A percentile compares a stretch with the other conserved stretches of the same genome.
Conservation (phyloP, 2,329 filamentous ascomycete species). For the Conoideocrella luteorostrata region DNA sequence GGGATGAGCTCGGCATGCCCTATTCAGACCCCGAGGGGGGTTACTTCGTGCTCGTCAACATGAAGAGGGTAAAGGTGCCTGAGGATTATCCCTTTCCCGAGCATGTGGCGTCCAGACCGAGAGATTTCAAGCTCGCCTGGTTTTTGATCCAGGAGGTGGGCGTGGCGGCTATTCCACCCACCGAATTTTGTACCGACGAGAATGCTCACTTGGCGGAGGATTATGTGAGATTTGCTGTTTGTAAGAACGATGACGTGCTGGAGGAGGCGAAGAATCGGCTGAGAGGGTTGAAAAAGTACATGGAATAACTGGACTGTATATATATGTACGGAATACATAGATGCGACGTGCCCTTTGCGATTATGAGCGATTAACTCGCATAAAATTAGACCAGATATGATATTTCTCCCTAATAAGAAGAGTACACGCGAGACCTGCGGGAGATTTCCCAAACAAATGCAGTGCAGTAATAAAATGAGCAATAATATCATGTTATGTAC, state of each 20-base stretch:
- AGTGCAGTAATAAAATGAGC: neutral
- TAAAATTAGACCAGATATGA: neutral
- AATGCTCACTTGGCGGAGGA: conserved; percentile 86
- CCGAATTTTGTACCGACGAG: conserved; percentile 86
- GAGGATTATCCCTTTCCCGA: conserved; percentile 80
- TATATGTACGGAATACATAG: too few relatives aligned
- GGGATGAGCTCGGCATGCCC: conserved; percentile 66
- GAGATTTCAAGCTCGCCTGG: conserved; percentile 94
- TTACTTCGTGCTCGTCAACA: conserved; percentile 95
- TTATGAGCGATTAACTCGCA: too few relatives aligned
- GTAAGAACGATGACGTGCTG: conserved; percentile 84
- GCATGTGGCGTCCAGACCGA: conserved; percentile 76
- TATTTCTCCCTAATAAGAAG: too few relatives aligned
- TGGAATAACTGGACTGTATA: conserved; percentile 32
- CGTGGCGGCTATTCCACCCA: conserved; percentile 91
- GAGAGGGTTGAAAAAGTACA: conserved; percentile 66
- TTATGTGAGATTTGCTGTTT: conserved; percentile 91
- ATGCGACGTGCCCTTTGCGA: too few relatives aligned
- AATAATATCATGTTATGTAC: too few relatives aligned
- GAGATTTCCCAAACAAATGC: too few relatives aligned
- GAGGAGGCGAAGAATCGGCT: conserved; percentile 72
- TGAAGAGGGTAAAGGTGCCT: conserved; percentile 80
- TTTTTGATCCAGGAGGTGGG: conserved; percentile 96
- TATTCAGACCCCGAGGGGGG: conserved; percentile 94
- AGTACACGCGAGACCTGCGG: too few relatives aligned